Evolutionary conservation across 208 protist genomes (phyloP), one percentile per base, ranked within the genome.

Genomic region (Leishmania martiniquensis): DNA sequence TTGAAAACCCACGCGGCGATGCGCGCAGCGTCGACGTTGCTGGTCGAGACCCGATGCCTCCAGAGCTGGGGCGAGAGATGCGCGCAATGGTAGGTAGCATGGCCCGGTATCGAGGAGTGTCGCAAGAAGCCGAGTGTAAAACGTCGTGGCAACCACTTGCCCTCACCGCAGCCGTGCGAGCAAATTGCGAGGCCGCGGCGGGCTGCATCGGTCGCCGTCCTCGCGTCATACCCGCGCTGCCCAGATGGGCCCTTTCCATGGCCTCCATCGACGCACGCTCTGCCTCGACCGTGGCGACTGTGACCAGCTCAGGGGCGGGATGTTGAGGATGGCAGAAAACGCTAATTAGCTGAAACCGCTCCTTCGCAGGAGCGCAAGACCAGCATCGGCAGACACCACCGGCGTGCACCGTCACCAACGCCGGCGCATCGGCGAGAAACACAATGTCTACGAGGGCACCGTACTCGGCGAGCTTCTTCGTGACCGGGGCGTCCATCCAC

Each of bases 281-380:
- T 32, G 49, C 37, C 34, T 74, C 52, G 22, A 60, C 20, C 1
- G 17, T 55, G 34, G 22, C 37, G 17, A 37, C 37, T 44, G 51
- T 47, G 32, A 17, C 51, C 6, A 29, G 15, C 2, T 63, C 52
- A 2, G 70, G 70, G 34, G 45, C 6, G 1, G 80, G 66, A 13
- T 77, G 75, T 49, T 72, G 68, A 15, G 80, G 80, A 32, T 85
- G 71, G 42, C 70, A 63, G 15, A 92, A 70, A 5, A 72, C 65
- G 20, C 68, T 78, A 22, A 96, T 74, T 29, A 81, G 72, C 32
- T 76, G 57, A 57, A 91, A 87, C 47, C 80, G 76, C 72, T 83
- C 87, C 70, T 84, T 68, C 29, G 76, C 78, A 1, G 89, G 90
- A 9, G 90, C 87, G 49, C 82, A 87, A 6, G 85, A 89, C 90